Evolutionary conservation across 2,329 filamentous ascomycete genomes (phyloP), one percentile per base, ranked within the genome.

Genomic region (Arthrinium puccinioides): DNA sequence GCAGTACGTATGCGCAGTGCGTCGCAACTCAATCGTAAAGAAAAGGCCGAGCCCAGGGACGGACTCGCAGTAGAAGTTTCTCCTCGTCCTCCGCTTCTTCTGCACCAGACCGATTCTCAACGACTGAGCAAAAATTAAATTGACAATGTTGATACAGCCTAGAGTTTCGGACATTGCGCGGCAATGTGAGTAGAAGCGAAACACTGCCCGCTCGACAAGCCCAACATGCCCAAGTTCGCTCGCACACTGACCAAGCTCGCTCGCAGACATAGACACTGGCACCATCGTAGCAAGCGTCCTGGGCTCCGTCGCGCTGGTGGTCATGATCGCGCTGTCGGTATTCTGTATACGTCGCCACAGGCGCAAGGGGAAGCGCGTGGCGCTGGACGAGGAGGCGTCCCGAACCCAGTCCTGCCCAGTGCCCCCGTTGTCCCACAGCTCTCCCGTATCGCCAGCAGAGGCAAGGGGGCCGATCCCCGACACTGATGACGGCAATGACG

Each of bases 221-320:
- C 24, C 16, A 4, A 7, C 16, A 6, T 15, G 6, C 24, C 14
- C 5, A 11, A 9, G 20, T 15, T 8, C n/a, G 21, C 9, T 33
- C 21, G 24, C 31, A 31, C 9, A 24, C 9, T n/a, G n/a, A n/a
- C n/a, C 15, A 19, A 16, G 2, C 20, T 27, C 7, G 8, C 15
- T 10, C 4, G 5, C 18, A 36, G 33, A 26, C 11, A 28, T 27
- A 26, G 20, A 5, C 8, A 21, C 33, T n/a, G 21, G 24, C 8
- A 21, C 11, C 18, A 36, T 28, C 24, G 24, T 36, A n/a, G 33
- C 11, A 10, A 36, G 25, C 5, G 35, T 37, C 18, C 25, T 37
- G 10, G 35, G 35, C 20, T 24, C 27, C 27, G n/a, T 36, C 33
- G 16, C 33, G 16, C 21, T 36, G 3, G n/a, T 36, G 9, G 33